Evolutionary conservation across 2,329 filamentous ascomycete species (phyloP).

Genomic region (Aurifilum marmelostoma): DNA sequence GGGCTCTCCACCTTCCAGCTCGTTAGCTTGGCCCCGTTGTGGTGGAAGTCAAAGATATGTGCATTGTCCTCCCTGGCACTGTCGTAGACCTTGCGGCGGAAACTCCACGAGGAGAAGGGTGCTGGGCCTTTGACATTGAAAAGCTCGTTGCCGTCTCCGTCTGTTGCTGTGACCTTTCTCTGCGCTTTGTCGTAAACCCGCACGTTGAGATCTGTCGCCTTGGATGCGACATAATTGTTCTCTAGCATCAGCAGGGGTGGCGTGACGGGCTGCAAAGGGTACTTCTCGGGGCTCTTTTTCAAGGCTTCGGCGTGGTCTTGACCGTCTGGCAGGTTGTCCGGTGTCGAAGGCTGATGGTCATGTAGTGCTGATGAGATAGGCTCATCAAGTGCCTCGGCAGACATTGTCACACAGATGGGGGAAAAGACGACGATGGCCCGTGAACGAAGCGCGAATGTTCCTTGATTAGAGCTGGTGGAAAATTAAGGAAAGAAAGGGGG

Average conservation of each 20-base stretch:
- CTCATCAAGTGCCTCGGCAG: background rate
- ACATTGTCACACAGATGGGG: background rate
- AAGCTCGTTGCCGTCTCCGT: background rate
- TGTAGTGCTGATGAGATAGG: background rate
- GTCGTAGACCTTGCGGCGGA: background rate
- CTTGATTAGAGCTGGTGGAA: too few species aligned
- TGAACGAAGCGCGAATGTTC: too few species aligned
- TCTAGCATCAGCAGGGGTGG: background rate
- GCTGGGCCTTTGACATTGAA: background rate
- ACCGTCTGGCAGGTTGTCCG: background rate
- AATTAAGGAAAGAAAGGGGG: too few species aligned
- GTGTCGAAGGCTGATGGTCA: background rate
- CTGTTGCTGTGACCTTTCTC: background rate
- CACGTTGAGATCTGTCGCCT: background rate
- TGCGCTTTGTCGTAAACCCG: background rate
- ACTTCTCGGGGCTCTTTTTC: background rate
- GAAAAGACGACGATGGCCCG: background rate
- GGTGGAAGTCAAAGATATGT: conserved; percentile 8
- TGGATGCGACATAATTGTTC: background rate
- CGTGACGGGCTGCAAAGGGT: background rate
- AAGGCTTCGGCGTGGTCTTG: background rate
- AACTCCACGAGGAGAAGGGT: background rate
- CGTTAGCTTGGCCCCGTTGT: background rate
- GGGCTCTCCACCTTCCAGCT: background rate
- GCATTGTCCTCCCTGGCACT: background rate